A percentile compares a stretch with the other conserved stretches of the same genome.
Conservation (phyloP, 1,139 yeast genomes). For the Ashbya aceris region DNA sequence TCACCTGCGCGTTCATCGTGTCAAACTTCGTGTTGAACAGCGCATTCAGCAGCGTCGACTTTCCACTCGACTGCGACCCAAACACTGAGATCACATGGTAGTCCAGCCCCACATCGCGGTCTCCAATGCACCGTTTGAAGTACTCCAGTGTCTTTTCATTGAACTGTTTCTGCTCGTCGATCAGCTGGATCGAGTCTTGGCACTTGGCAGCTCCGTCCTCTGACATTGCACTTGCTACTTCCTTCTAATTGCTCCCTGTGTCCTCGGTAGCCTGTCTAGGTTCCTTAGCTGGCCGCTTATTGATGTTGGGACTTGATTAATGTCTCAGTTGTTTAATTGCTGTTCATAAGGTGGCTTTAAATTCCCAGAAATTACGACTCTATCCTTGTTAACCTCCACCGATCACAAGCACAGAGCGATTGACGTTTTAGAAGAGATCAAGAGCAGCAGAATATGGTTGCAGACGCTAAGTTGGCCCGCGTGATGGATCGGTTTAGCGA, state of each 20-base stretch:
- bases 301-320: no score
- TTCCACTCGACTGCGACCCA: constrained; percentile 96
- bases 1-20: constrained; percentile 73
- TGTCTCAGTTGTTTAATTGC: no score
- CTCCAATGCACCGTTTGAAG: constrained; percentile 30
- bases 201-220: no score
- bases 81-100: constrained; percentile 92
- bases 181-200: constrained; percentile 45
- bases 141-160: constrained; percentile 32
- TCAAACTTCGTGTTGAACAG: constrained; percentile 82
- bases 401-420: no score
- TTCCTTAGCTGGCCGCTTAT: no score
- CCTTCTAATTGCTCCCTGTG: constrained; percentile 14
- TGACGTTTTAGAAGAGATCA: no score
- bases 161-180: constrained; percentile 68
- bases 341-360: no score
- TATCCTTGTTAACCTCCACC: no score
- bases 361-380: no score
- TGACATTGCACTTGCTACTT: constrained; percentile 9
- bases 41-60: constrained; percentile 78
- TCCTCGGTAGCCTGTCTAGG: no score
- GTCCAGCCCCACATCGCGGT: constrained; percentile 47
- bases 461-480: constrained; percentile 38
- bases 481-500: constrained; percentile 58
- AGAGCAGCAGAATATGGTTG: background rate